A percentile compares a stretch with the other conserved stretches of the same genome.
These are phyloP conservation scores for Pythium oligandrum DNA, from an alignment of 352 stramenopile species.

Conservation along the genomic window DNA sequence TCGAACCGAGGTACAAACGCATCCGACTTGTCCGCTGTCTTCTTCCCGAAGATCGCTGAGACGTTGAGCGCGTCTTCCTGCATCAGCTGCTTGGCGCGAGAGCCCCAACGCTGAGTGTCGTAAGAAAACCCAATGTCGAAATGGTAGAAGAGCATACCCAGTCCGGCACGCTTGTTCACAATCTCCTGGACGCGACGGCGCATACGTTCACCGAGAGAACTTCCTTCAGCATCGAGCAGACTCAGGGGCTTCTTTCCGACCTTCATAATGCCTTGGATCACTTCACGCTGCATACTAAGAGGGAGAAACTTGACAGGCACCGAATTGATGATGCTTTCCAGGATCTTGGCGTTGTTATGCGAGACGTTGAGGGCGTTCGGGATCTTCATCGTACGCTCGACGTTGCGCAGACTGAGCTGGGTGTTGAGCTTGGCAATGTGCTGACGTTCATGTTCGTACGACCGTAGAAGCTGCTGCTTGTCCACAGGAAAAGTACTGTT, in stretches of 20 bases:
- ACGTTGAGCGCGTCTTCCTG: constrained; percentile 44
- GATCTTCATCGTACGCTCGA: constrained; percentile 84
- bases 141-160: constrained; percentile 86
- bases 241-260: constrained; percentile 62
- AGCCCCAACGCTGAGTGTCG: constrained; percentile 33
- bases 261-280: constrained; percentile 65
- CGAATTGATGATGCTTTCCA: constrained; percentile 58
- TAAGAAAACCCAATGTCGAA: constrained; percentile 86
- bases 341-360: constrained; percentile 63
- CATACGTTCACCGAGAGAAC: constrained; percentile 54
- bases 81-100: constrained; percentile 52
- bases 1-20: constrained; percentile 38
- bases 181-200: constrained; percentile 52
- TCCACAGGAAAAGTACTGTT: constrained; percentile 8
- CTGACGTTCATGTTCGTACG: constrained; percentile 80
- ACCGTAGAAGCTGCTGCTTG: constrained; percentile 41
- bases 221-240: constrained; percentile 40
- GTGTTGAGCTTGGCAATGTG: constrained; percentile 71
- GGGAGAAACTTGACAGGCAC: constrained; percentile 56
- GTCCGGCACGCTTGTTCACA: constrained; percentile 37
- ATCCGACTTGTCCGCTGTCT: constrained; percentile 1
- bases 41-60: constrained; percentile 36
- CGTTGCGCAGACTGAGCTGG: constrained; percentile 80
- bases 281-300: constrained; percentile 39
- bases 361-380: constrained; percentile 76